Conservation (phyloP, 179 eudicot genomes). For the Spinacia oleracea region DNA sequence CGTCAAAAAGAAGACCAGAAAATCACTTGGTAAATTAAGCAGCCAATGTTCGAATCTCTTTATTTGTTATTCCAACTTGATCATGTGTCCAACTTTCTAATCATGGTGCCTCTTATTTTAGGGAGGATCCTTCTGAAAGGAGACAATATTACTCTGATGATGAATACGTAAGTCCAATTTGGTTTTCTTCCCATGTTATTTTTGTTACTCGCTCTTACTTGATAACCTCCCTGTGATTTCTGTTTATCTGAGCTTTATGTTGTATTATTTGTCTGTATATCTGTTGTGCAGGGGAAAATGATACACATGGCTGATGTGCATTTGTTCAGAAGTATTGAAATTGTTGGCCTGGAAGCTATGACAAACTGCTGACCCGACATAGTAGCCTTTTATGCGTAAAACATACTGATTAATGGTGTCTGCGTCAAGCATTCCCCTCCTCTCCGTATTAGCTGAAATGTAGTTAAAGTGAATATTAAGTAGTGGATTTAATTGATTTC, state of each 20-base stretch:
- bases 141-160: constrained; percentile 88
- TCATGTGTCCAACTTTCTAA: neutral
- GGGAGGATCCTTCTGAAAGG: constrained; percentile 87
- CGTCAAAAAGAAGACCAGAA: constrained; percentile 76
- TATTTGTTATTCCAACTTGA: constrained; percentile 5
- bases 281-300: constrained; percentile 31
- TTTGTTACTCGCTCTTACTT: neutral
- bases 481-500: constrained; percentile 4
- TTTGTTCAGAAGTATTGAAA: neutral
- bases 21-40: constrained; percentile 53
- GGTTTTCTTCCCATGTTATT: neutral
- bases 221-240: neutral
- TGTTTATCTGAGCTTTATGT: neutral
- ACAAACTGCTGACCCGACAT: neutral
- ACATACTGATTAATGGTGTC: neutral
- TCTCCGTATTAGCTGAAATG: neutral
- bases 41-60: neutral
- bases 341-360: neutral
- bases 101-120: constrained; percentile 22
- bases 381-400: neutral
- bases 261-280: neutral
- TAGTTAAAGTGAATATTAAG: neutral
- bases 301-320: neutral
- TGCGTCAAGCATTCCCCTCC: neutral
- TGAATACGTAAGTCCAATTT: constrained; percentile 55